Base-by-base conservation (phyloP, 345 rosid species). In the sweet orange (Citrus sinensis) region DNA sequence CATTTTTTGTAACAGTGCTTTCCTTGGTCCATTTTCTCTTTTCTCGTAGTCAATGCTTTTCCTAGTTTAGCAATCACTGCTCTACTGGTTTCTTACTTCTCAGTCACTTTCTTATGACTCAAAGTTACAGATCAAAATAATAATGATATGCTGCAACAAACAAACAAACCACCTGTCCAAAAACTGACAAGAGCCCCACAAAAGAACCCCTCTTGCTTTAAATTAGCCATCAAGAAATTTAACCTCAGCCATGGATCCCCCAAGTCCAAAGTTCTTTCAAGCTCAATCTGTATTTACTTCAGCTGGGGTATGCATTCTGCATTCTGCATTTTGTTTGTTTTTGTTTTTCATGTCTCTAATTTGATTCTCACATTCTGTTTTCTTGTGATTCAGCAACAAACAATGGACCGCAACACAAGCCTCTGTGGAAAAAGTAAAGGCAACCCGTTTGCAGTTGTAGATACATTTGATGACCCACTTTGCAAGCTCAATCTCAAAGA, bases 401-500 rank as follows among this genome's bases (percentile, higher is more conserved):
- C 75, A 65, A 13, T 86, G 85, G 85, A 83, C 79, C 40, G 56
- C 75, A 85, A 76, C 64, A 59, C 78, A 39, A 67, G 81, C 75
- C n/a, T 84, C 67, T 81, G 78, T 74, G 85, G 87, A 37, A 82
- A 78, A 81, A 81, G 75, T 46, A 82, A 79, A n/a, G 81, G 72
- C 62, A 86, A 89, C 83, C 95, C 93, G 37, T 89, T 94, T 85
- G 86, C 39, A 10, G 30, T 37, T 35, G 59, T 76, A 68, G 92
- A 90, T 29, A 6, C 84, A 7, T 83, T 84, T 67, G 70, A 83
- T 22, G 93, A 92, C 85, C 92, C 97, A 60, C 90, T 85, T 69
- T 91, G 92, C 87, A 87, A 85, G 87, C 91, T 90, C 68, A 91
- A 87, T 80, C 92, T 90, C 76, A 89, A 87, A 74, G 96, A 95